A percentile compares a stretch with the other conserved stretches of the same genome.
phyloP scores from a whole-genome alignment of 1,284 basidiomycete genomes.

The Cutaneotrichosporon daszewskae region DNA sequence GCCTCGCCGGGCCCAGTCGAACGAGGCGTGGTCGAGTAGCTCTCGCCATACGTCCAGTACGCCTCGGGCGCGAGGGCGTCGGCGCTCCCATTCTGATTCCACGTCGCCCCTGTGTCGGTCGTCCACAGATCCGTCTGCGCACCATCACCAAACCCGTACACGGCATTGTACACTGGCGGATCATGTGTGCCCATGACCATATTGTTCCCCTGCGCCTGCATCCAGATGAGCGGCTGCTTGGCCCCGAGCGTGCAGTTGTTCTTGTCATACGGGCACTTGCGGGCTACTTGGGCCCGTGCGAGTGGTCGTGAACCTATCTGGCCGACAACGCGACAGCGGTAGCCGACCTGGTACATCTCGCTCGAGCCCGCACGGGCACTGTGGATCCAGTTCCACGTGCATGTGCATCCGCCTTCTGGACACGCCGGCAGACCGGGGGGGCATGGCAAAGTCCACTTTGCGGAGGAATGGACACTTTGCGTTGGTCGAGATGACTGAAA shows the following conservation, averaged over 20 bases:
- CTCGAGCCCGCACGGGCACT: background rate
- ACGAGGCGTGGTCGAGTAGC: no score
- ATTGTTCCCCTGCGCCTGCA: slow-evolving; percentile 5
- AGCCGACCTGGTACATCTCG: slow-evolving; percentile 61
- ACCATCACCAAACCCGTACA: slow-evolving; percentile 5
- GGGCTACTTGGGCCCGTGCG: background rate
- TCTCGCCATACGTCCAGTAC: no score
- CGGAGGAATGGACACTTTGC: slow-evolving; percentile 65
- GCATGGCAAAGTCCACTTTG: slow-evolving; percentile 59
- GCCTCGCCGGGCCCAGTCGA: no score
- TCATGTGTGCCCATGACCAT: background rate
- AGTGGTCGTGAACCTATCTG: slow-evolving; percentile 8
- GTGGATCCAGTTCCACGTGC: slow-evolving; percentile 66
- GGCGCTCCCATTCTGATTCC: no score
- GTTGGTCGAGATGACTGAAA: slow-evolving; percentile 65
- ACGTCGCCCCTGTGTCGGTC: background rate
- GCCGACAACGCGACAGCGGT: slow-evolving; percentile 63
- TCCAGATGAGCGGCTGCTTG: slow-evolving; percentile 1
- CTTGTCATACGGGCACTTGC: slow-evolving; percentile 8
- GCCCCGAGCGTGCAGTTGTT: slow-evolving; percentile 8
- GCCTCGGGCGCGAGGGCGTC: slow-evolving; percentile 1
- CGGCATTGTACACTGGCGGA: slow-evolving; percentile 4
- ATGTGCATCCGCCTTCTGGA: slow-evolving; percentile 60
- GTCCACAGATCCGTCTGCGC: slow-evolving; percentile 6
- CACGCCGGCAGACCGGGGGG: slow-evolving; percentile 65